These are phyloP conservation scores for Arthrinium puccinioides DNA, from an alignment of 2,329 filamentous ascomycete species.

Conservation along the genomic window DNA sequence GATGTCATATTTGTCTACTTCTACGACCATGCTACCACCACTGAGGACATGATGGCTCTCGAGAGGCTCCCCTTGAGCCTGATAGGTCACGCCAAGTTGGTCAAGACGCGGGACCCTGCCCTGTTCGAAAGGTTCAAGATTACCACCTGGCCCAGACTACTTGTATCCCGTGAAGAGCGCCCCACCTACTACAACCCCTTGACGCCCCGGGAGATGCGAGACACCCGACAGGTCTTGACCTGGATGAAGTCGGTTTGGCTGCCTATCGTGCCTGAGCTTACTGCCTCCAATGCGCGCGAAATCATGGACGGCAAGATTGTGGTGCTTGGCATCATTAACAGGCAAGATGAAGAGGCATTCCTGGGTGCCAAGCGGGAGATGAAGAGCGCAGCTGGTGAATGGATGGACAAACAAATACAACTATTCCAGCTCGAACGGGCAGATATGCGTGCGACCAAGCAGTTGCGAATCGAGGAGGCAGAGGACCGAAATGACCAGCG, in stretches of 20 bases:
- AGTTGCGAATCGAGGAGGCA: constrained; percentile 91
- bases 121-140: constrained; percentile 86
- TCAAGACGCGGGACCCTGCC: constrained; percentile 76
- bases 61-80: constrained; percentile 81
- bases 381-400: constrained; percentile 91
- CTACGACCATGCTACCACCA: constrained; percentile 90
- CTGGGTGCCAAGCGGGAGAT: constrained; percentile 74
- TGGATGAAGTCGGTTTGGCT: constrained; percentile 99
- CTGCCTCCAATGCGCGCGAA: constrained; percentile 82
- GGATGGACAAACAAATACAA: constrained; percentile 94
- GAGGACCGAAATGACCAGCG: constrained; percentile 88
- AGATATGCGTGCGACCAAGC: constrained; percentile 89
- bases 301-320: constrained; percentile 94
- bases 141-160: constrained; percentile 87
- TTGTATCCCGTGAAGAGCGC: constrained; percentile 83
- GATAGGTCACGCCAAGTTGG: constrained; percentile 84
- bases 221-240: constrained; percentile 68
- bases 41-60: constrained; percentile 83
- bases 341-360: constrained; percentile 74
- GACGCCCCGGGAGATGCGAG: constrained; percentile 86
- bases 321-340: constrained; percentile 82
- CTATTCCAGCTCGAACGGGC: constrained; percentile 89
- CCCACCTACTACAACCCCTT: constrained; percentile 86
- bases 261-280: constrained; percentile 90
- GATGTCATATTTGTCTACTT: constrained; percentile 97